These are phyloP conservation scores for Linnemannia elongata DNA, from an alignment of 192 early-diverging fungal genomes.

Conservation along the genomic window DNA sequence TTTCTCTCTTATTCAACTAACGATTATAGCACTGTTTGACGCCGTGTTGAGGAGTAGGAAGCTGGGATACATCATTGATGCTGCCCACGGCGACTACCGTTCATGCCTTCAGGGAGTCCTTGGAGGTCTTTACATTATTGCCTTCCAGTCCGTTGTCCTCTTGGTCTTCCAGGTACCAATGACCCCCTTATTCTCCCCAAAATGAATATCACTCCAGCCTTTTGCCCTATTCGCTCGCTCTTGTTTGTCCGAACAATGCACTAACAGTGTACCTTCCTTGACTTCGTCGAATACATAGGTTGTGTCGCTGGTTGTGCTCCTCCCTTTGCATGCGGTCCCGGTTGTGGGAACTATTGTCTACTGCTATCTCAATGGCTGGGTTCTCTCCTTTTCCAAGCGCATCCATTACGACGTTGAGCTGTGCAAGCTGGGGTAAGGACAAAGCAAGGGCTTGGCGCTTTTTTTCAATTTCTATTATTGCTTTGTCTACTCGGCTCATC, in stretches of 20 bases:
- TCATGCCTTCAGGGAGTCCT: constrained; percentile 42
- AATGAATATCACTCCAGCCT: constrained; percentile 40
- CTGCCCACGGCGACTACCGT: constrained; percentile 52
- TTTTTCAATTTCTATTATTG: background rate
- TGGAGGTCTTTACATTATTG: constrained; percentile 35
- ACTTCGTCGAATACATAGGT: constrained; percentile 43
- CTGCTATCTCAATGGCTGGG: constrained; percentile 71
- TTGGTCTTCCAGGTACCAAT: constrained; percentile 41
- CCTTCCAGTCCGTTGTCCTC: constrained; percentile 50
- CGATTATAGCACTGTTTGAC: constrained; percentile 64
- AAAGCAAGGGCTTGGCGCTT: background rate
- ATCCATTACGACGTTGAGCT: constrained; percentile 70
- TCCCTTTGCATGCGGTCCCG: constrained; percentile 71
- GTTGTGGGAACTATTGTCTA: constrained; percentile 68
- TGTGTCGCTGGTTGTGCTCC: constrained; percentile 65
- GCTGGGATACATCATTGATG: constrained; percentile 59
- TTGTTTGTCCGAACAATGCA: background rate
- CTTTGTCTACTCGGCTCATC: background rate
- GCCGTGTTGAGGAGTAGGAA: constrained; percentile 62
- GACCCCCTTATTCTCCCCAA: constrained; percentile 15
- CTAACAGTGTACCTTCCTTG: background rate
- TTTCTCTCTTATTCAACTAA: background rate
- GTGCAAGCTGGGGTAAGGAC: constrained; percentile 44
- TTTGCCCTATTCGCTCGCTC: constrained; percentile 20
- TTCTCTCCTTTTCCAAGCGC: constrained; percentile 59